Conservation (phyloP, 2,329 filamentous ascomycete species). For the Volutella citrinella region DNA sequence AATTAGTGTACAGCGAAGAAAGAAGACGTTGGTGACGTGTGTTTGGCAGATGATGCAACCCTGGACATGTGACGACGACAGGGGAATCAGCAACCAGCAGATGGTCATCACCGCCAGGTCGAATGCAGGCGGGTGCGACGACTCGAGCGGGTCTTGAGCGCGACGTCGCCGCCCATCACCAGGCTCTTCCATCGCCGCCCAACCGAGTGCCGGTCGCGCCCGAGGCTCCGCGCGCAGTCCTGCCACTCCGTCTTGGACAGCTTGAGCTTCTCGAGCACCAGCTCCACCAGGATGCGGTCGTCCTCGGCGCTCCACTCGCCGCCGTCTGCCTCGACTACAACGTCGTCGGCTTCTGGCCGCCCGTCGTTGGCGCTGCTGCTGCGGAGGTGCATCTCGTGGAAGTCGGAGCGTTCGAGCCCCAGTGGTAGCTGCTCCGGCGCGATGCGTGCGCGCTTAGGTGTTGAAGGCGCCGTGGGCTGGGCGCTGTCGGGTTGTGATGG, state of each 20-base stretch:
- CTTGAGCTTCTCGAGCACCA: conserved; percentile 64
- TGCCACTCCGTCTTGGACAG: conserved; percentile 65
- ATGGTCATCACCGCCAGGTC: conserved; percentile 60
- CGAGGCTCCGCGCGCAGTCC: conserved; percentile 62
- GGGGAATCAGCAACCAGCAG: no score
- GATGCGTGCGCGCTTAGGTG: conserved; percentile 59
- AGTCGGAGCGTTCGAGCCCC: conserved; percentile 57
- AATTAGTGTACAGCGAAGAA: no score
- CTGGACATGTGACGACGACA: no score
- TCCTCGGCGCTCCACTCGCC: conserved; percentile 60
- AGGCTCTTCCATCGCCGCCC: conserved; percentile 62
- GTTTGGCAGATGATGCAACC: no score
- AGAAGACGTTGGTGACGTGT: no score
- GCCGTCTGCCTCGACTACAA: conserved; percentile 43
- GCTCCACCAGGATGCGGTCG: conserved; percentile 63
- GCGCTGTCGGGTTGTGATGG: conserved; percentile 6
- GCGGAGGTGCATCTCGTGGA: conserved; percentile 46
- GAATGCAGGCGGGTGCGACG: conserved; percentile 48
- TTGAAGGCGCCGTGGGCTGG: conserved; percentile 39
- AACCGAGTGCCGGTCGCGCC: conserved; percentile 56
- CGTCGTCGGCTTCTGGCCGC: conserved; percentile 31
- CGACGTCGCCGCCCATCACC: conserved; percentile 56
- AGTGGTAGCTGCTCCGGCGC: conserved; percentile 59
- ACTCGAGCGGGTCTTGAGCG: conserved; percentile 48
- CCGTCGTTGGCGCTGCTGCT: conserved; percentile 26